Conservation (phyloP, 2,329 filamentous ascomycete species). For the Aaosphaeria pasadenensis region DNA sequence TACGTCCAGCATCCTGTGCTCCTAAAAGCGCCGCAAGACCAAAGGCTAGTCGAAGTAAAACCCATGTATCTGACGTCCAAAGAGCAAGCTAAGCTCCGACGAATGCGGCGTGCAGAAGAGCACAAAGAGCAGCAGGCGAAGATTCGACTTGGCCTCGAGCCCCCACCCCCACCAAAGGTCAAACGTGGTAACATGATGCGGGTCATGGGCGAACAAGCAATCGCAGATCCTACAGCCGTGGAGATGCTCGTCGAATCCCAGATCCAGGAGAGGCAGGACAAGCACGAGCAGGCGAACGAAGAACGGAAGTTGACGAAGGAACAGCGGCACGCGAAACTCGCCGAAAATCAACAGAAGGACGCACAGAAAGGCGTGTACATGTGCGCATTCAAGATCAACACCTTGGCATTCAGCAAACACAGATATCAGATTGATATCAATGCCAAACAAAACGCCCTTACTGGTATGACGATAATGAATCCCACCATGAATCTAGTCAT, state of each 20-base stretch:
- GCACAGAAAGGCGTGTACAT: constrained; percentile 81
- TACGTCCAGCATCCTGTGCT: constrained; percentile 93
- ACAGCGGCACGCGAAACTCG: constrained; percentile 79
- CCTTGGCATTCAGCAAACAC: constrained; percentile 87
- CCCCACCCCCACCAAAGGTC: constrained; percentile 89
- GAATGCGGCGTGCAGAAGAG: constrained; percentile 87
- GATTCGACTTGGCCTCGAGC: constrained; percentile 84
- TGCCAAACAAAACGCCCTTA: constrained; percentile 82
- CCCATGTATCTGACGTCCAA: constrained; percentile 88
- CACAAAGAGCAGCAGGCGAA: constrained; percentile 96
- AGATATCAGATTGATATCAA: constrained; percentile 92
- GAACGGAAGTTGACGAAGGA: constrained; percentile 87
- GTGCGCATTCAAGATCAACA: constrained; percentile 85
- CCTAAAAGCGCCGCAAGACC: constrained; percentile 87
- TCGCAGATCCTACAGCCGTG: constrained; percentile 95
- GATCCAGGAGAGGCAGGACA: constrained; percentile 79
- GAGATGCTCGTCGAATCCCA: constrained; percentile 91
- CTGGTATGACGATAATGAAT: constrained; percentile 88
- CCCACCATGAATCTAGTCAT: constrained; percentile 86
- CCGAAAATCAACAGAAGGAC: constrained; percentile 79
- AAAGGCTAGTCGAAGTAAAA: constrained; percentile 73
- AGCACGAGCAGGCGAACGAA: constrained; percentile 77
- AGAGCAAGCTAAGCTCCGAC: constrained; percentile 86
- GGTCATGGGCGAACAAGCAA: constrained; percentile 85
- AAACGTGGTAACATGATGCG: constrained; percentile 98